phyloP scores from a whole-genome alignment of 2,329 filamentous ascomycete species.

The Sarocladium brachiariae region DNA sequence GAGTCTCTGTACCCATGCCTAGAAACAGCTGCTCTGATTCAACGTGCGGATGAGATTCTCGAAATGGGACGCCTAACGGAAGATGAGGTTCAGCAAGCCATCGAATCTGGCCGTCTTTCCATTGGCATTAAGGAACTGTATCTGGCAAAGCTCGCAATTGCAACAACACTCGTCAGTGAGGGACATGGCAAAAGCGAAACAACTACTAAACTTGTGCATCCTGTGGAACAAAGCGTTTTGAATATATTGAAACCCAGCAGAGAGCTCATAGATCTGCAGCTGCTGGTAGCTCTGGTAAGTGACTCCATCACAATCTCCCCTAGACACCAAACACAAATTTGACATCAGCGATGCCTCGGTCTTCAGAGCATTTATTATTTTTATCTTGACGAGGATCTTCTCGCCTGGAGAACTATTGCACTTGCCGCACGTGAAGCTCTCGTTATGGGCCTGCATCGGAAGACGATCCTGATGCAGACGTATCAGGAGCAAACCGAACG shows the following conservation, averaged over 20 bases:
- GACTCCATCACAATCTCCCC: not conserved
- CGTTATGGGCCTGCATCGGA: constrained; percentile 41
- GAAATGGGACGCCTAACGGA: constrained; percentile 15
- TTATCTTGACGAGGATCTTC: constrained; percentile 41
- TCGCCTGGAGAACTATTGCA: constrained; percentile 41
- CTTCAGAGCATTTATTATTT: constrained; percentile 37
- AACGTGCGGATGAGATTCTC: constrained; percentile 20
- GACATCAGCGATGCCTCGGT: too few species aligned
- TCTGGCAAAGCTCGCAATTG: constrained; percentile 27
- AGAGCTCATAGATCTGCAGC: constrained; percentile 27
- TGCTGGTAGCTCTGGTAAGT: constrained; percentile 24
- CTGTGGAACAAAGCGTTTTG: constrained; percentile 22
- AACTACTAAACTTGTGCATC: constrained; percentile 21
- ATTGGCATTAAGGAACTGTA: constrained; percentile 22
- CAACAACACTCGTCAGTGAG: constrained; percentile 26
- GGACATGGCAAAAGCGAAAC: constrained; percentile 23
- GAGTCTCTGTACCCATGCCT: constrained; percentile 30
- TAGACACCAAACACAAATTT: too few species aligned
- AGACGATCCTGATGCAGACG: constrained; percentile 33
- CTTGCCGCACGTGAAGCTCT: constrained; percentile 38
- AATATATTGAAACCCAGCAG: constrained; percentile 22
- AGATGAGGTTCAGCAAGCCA: not conserved
- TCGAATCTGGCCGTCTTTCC: not conserved
- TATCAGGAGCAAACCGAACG: constrained; percentile 25
- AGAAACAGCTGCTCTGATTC: constrained; percentile 21